phyloP scores from a whole-genome alignment of 306 rosid species.

The Mimosa bimucronata region DNA sequence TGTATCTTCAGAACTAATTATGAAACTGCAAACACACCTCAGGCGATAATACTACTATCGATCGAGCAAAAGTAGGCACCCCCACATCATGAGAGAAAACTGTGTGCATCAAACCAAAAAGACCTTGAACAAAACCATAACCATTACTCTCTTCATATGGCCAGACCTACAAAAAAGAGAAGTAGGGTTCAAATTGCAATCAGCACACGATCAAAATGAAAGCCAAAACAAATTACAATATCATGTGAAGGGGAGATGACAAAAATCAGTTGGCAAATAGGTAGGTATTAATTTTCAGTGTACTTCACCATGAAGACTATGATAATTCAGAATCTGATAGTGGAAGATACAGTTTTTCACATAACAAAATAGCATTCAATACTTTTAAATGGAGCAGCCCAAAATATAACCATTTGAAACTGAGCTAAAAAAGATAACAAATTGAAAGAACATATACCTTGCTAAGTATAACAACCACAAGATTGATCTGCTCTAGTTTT shows the following conservation, averaged over 20 bases:
- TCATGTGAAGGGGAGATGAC: background rate
- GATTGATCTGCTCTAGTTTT: conserved; percentile 85
- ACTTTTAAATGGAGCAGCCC: conserved; percentile 28
- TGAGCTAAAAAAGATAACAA: conserved; percentile 7
- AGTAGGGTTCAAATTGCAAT: background rate
- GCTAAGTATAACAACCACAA: conserved; percentile 89
- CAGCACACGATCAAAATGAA: conserved; percentile 20
- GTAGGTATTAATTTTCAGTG: background rate
- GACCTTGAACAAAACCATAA: conserved; percentile 94
- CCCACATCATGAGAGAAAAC: conserved; percentile 68
- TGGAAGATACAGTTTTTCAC: conserved; percentile 13
- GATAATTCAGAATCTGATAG: background rate
- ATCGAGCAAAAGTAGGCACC: conserved; percentile 53
- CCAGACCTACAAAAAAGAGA: conserved; percentile 68
- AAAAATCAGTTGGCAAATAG: background rate
- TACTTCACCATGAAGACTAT: conserved; percentile 18
- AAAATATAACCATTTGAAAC: conserved; percentile 17
- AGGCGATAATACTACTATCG: conserved; percentile 41
- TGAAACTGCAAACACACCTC: conserved; percentile 56
- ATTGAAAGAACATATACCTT: conserved; percentile 57
- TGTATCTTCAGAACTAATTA: conserved; percentile 9
- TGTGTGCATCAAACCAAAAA: conserved; percentile 76
- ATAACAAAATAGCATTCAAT: conserved; percentile 7
- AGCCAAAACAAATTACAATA: conserved; percentile 6
- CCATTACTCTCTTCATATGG: conserved; percentile 83